Base-by-base conservation (phyloP, 2,329 filamentous ascomycete genomes). In the Pyrenophora teres region DNA sequence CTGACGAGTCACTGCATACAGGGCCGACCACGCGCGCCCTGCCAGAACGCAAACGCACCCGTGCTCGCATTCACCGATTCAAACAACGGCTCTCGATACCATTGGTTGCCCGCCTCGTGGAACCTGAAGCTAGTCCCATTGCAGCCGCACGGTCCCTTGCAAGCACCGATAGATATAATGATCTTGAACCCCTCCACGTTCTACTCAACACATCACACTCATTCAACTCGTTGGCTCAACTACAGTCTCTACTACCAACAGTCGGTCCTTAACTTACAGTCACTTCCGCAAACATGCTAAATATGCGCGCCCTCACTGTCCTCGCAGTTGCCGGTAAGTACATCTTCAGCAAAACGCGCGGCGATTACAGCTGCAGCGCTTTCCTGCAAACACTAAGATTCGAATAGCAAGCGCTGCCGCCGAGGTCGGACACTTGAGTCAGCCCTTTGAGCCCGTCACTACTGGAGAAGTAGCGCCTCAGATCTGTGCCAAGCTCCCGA, bases 401-500 rank as follows among this genome's bases (percentile, higher is more conserved):
- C 2, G 46, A 2, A 2, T 10, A 62, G 56, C 49, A 43, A 35
- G 43, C n/a, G 60, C 52, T 31, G 48, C 43, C 21, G 50, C 46
- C n/a, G 50, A 56, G 31, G 51, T 40, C 33, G 38, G 41, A 38
- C 49, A 57, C 2, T 47, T 41, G 31, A 46, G 19, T 33, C 46
- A 49, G 7, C 16, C 53, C 12, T 42, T 46, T 10, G 43, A 56
- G 12, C 41, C 44, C 19, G 30, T 46, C 37, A 30, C 32, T 7
- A 31, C 43, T 42, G 25, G 38, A 2, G 53, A 49, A 18, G 41
- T 60, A 35, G 40, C 32, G 35, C 37, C 52, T 44, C 53, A 25
- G 25, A 35, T 23, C 46, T 65, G 62, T 19, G 19, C 46, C 3
- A 40, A 48, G 55, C 50, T 59, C 15, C 59, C 63, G 12, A 54